phyloP scores from a whole-genome alignment of 176 grass and related monocot species.

The Ensete glaucum region DNA sequence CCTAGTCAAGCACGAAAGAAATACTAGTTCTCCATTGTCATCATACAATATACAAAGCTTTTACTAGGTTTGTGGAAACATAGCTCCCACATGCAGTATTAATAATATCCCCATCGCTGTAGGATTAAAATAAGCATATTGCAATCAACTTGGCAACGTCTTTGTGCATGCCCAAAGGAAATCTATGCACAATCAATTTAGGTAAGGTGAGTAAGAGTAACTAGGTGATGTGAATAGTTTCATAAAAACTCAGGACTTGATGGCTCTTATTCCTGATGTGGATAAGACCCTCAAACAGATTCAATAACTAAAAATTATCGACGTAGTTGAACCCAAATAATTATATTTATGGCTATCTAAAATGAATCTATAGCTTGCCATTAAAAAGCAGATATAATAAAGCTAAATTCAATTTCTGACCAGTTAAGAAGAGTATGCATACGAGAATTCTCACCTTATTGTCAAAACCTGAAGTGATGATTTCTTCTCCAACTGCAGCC shows the following conservation, averaged over 20 bases:
- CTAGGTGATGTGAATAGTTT: too few relatives aligned
- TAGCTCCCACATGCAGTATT: neutral
- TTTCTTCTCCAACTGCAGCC: slow-evolving; percentile 58
- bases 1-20: slow-evolving; percentile 11
- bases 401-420: neutral
- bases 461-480: slow-evolving; percentile 82
- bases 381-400: neutral
- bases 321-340: too few relatives aligned
- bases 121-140: neutral
- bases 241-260: too few relatives aligned
- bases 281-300: too few relatives aligned
- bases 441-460: slow-evolving; percentile 58
- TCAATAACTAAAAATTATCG: too few relatives aligned
- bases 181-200: neutral
- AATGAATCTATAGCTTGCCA: neutral
- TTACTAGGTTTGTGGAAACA: neutral
- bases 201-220: neutral
- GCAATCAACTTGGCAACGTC: neutral
- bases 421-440: neutral
- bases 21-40: neutral
- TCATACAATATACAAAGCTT: neutral
- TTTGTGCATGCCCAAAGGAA: neutral
- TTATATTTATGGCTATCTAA: too few relatives aligned
- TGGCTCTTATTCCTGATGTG: too few relatives aligned
- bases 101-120: neutral